phyloP scores from a whole-genome alignment of 345 rosid genomes.

The Gossypium arboreum region DNA sequence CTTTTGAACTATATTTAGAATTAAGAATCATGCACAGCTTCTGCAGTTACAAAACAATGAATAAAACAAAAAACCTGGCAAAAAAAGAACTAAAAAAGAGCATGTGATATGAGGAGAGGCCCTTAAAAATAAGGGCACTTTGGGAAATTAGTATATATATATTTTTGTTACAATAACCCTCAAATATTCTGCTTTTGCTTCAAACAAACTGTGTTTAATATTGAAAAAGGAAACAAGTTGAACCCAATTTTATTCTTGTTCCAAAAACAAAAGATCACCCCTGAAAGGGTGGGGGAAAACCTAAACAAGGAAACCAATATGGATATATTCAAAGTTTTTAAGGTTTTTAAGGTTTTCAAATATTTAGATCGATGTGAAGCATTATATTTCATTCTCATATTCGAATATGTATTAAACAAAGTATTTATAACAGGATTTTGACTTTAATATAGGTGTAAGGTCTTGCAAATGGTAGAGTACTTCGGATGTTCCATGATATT shows the following conservation, averaged over 20 bases:
- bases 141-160: neutral
- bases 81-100: neutral
- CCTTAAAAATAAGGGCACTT: neutral
- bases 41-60: neutral
- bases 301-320: no score
- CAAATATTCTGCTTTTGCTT: neutral
- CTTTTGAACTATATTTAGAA: constrained; percentile 7
- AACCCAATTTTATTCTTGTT: neutral
- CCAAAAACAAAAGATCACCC: constrained; percentile 2
- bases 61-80: neutral
- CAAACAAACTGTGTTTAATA: neutral
- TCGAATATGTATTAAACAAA: neutral
- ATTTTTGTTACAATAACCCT: neutral
- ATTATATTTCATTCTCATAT: no score
- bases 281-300: neutral
- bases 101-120: neutral
- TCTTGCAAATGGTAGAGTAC: no score
- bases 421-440: no score
- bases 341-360: no score
- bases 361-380: no score
- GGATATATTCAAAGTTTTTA: no score
- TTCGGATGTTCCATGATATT: neutral
- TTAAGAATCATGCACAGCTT: neutral
- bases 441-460: no score
- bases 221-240: neutral